A percentile compares a stretch with the other conserved stretches of the same genome.
Conservation (phyloP, 2,329 filamentous ascomycete species). For the Chaetomium sp. region DNA sequence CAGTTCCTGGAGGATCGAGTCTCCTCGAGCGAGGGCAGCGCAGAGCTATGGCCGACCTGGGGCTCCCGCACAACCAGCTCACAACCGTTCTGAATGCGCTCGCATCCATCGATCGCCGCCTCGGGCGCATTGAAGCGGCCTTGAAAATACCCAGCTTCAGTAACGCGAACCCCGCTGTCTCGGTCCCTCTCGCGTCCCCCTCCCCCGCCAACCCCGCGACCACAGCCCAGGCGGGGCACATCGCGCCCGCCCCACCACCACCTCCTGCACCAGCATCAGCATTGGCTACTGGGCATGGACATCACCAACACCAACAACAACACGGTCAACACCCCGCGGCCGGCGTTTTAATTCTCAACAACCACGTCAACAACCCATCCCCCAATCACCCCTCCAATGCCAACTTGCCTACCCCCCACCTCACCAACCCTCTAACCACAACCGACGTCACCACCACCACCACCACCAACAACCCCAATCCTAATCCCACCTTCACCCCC, state of each 20-base stretch:
- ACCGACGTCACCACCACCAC: constrained; percentile 3
- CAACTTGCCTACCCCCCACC: constrained; percentile 30
- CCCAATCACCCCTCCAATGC: constrained; percentile 9
- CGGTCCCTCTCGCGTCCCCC: constrained; percentile 15
- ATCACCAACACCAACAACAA: constrained; percentile 2
- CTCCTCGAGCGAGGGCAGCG: background rate
- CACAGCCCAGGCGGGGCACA: constrained; percentile 16
- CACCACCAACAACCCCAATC: background rate
- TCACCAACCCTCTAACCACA: background rate
- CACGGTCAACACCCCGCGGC: background rate
- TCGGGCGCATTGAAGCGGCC: constrained; percentile 37
- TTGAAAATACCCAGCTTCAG: constrained; percentile 28
- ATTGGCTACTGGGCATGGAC: background rate
- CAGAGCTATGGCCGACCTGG: constrained; percentile 29
- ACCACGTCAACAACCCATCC: constrained; percentile 14
- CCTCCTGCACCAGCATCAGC: constrained; percentile 5
- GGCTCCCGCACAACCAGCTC: constrained; percentile 30
- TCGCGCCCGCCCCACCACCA: constrained; percentile 13
- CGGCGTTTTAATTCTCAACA: background rate
- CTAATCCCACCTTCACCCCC: constrained; percentile 24
- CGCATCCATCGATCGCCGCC: constrained; percentile 39
- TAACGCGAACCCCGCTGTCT: constrained; percentile 2
- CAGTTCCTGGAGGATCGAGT: background rate
- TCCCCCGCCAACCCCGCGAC: constrained; percentile 16
- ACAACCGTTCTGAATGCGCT: constrained; percentile 37